A percentile compares a stretch with the other conserved stretches of the same genome.
Evolutionary conservation across 148 eudicot genomes (phyloP).

Genomic region (Diospyros lotus): DNA sequence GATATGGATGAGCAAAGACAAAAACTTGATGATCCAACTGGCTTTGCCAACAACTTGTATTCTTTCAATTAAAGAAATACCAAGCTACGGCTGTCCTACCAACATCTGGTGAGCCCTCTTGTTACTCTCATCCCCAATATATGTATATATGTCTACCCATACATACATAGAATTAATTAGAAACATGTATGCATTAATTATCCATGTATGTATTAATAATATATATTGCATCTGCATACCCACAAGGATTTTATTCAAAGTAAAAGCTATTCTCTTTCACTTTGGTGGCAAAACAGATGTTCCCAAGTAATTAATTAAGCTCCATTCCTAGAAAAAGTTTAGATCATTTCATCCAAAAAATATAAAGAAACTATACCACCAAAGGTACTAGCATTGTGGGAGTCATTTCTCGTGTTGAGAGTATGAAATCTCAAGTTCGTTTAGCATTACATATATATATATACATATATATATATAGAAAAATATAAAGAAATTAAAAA

Average conservation of each 20-base stretch:
- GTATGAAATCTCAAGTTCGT: too few relatives aligned
- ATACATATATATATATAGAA: too few relatives aligned
- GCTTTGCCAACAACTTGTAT: conserved; percentile 24
- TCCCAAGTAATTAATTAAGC: too few relatives aligned
- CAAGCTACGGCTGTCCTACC: conserved; percentile 21
- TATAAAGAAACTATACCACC: too few relatives aligned
- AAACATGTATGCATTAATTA: not conserved
- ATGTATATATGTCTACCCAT: not conserved
- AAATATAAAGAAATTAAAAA: too few relatives aligned
- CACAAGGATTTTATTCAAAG: not conserved
- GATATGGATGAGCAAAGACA: conserved; percentile 35
- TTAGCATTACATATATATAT: too few relatives aligned
- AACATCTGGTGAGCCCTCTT: conserved; percentile 21
- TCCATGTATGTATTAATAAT: too few relatives aligned
- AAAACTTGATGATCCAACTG: conserved; percentile 25
- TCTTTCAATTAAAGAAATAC: conserved; percentile 19
- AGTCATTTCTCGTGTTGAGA: too few relatives aligned
- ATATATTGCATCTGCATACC: not conserved
- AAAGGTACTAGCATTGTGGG: too few relatives aligned
- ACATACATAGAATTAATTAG: not conserved
- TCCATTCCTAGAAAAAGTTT: not conserved
- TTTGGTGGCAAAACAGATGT: too few relatives aligned
- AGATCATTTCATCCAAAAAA: too few relatives aligned
- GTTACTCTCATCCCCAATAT: conserved; percentile 5
- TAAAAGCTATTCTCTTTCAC: too few relatives aligned